Percentiles rank a stretch among this genome's conserved stretches.
Conservation (phyloP, 2,329 filamentous ascomycete species). For the Diaporthe batatas region DNA sequence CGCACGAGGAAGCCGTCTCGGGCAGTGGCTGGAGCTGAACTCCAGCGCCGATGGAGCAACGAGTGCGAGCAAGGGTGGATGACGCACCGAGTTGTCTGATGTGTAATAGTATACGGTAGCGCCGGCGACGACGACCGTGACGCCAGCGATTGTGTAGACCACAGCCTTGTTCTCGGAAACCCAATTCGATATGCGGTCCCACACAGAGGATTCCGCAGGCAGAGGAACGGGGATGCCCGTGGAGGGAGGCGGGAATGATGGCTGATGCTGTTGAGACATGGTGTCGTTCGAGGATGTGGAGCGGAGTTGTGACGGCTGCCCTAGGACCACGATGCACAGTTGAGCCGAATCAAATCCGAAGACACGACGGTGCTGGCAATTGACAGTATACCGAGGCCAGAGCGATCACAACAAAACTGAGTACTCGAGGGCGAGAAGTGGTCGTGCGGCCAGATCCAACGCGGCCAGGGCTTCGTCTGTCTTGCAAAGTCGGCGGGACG, state of each 20-base stretch:
- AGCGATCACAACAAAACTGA: constrained; percentile 15
- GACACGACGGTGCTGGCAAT: constrained; percentile 26
- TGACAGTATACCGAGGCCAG: constrained; percentile 11
- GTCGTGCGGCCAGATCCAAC: constrained; percentile 16
- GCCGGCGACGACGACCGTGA: constrained; percentile 88
- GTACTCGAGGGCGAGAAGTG: constrained; percentile 14
- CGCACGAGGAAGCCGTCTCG: too few species aligned
- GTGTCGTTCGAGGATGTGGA: constrained; percentile 27
- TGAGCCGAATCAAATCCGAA: constrained; percentile 6
- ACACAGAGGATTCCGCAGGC: constrained; percentile 76
- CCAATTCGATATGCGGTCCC: constrained; percentile 93
- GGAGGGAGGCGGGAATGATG: constrained; percentile 58
- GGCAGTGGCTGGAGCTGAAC: neutral
- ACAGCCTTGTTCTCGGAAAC: constrained; percentile 95
- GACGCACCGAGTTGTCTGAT: constrained; percentile 68
- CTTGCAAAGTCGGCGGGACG: constrained; percentile 19
- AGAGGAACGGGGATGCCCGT: constrained; percentile 62
- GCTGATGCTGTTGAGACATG: constrained; percentile 58
- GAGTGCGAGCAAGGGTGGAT: constrained; percentile 24
- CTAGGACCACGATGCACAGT: constrained; percentile 23
- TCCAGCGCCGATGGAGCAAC: neutral
- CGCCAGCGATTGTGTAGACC: constrained; percentile 95
- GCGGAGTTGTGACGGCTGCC: constrained; percentile 7
- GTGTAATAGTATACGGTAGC: constrained; percentile 96
- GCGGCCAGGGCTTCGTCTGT: constrained; percentile 28